Conservation (phyloP, 768 basidiomycete genomes). For the Mrakia frigida region DNA sequence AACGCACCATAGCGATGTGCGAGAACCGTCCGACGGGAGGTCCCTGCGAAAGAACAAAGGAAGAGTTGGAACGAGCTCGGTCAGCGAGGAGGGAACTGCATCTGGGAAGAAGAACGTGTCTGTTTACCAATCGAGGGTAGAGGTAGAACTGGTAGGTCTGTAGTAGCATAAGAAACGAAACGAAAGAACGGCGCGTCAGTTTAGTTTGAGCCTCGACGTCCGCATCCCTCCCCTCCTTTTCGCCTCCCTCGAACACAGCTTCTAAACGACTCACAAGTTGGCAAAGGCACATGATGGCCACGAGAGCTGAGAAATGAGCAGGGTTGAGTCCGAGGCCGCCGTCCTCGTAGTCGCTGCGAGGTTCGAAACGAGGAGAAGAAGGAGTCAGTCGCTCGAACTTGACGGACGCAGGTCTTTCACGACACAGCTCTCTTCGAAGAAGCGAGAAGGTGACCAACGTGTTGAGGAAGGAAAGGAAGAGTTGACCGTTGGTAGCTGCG, state of each 20-base stretch:
- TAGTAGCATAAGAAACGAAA: neutral
- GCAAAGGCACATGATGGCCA: constrained; percentile 80
- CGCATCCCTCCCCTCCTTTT: too few species aligned
- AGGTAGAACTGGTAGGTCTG: constrained; percentile 44
- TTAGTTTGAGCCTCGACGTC: too few species aligned
- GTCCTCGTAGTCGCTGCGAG: constrained; percentile 51
- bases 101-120: too few species aligned
- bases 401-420: too few species aligned
- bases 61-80: too few species aligned
- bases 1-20: constrained; percentile 45
- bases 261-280: constrained; percentile 73
- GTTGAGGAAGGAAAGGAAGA: constrained; percentile 33
- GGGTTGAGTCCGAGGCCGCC: constrained; percentile 91
- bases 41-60: constrained; percentile 22
- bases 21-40: constrained; percentile 45
- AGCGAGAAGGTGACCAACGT: neutral
- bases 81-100: too few species aligned
- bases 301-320: constrained; percentile 85
- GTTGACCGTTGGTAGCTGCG: constrained; percentile 25
- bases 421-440: constrained; percentile 36
- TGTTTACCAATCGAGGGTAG: constrained; percentile 41
- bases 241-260: too few species aligned
- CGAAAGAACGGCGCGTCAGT: neutral
- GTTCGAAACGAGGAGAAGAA: neutral
- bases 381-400: neutral